These are phyloP conservation scores for Xylariales sp. DNA, from an alignment of 2,329 filamentous ascomycete genomes.

Conservation along the genomic window DNA sequence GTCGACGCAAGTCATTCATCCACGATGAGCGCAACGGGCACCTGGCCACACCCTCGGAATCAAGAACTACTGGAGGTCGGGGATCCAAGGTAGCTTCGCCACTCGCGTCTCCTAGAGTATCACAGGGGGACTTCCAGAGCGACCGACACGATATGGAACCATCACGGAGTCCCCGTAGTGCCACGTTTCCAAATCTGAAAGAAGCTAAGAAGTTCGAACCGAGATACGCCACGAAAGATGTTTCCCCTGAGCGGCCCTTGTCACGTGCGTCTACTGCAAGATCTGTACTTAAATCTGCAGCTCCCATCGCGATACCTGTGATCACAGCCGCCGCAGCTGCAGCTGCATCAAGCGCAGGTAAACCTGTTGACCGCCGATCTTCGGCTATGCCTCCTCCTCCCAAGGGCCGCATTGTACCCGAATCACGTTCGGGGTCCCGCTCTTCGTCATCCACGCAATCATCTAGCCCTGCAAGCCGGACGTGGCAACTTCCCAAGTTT, in stretches of 20 bases:
- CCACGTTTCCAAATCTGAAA: conserved; percentile 21
- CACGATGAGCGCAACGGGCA: conserved; percentile 17
- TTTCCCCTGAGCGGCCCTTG: conserved; percentile 15
- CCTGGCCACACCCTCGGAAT: conserved; percentile 16
- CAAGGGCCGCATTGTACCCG: conserved; percentile 9
- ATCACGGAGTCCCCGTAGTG: conserved; percentile 21
- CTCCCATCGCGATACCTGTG: conserved; percentile 16
- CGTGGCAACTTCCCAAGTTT: conserved; percentile 44
- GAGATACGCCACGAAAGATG: conserved; percentile 14
- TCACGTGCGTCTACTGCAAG: conserved; percentile 23
- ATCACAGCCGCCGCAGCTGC: conserved; percentile 12
- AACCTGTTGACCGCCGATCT: conserved; percentile 13
- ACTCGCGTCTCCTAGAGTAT: conserved; percentile 19
- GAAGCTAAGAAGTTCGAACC: conserved; percentile 14
- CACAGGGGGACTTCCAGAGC: conserved; percentile 17
- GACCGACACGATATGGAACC: conserved; percentile 14
- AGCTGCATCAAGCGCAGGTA: conserved; percentile 9
- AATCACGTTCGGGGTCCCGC: conserved; percentile 13
- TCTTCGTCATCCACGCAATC: conserved; percentile 17
- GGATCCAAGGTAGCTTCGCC: conserved; percentile 21
- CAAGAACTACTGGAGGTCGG: conserved; percentile 14
- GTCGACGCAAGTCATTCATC: conserved; percentile 18
- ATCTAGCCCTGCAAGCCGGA: conserved; percentile 21
- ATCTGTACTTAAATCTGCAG: conserved; percentile 12
- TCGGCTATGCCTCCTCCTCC: conserved; percentile 13